These are phyloP conservation scores for Aristolochia californica DNA, from an alignment of 164 flowering plant species.

Conservation along the genomic window DNA sequence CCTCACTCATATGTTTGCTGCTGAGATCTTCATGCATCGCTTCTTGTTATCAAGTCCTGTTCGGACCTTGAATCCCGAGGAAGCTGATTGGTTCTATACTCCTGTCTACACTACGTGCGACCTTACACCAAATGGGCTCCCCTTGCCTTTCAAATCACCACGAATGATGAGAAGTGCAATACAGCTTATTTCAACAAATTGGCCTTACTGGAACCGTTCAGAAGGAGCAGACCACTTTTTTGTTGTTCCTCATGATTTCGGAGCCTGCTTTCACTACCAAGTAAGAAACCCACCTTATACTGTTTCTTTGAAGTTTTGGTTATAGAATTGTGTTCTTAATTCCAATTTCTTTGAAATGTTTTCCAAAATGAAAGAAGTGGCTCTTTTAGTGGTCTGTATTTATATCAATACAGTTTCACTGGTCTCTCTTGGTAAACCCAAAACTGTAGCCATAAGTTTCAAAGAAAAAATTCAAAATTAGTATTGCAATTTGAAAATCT, in stretches of 20 bases:
- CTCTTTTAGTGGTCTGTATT: neutral
- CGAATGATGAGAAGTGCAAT: slow-evolving; percentile 97
- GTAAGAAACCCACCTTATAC: slow-evolving; percentile 33
- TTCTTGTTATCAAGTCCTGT: slow-evolving; percentile 88
- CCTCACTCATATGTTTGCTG: slow-evolving; percentile 95
- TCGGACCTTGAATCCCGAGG: slow-evolving; percentile 84
- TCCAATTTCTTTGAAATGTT: too few species aligned
- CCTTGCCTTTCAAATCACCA: slow-evolving; percentile 93
- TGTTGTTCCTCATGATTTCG: slow-evolving; percentile 89
- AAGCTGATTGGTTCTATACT: slow-evolving; percentile 96
- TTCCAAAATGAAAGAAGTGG: too few species aligned
- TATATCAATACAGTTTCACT: neutral
- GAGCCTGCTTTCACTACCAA: slow-evolving; percentile 93
- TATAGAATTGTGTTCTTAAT: too few species aligned
- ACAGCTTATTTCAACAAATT: slow-evolving; percentile 81
- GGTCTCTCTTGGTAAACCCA: neutral
- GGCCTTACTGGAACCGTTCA: slow-evolving; percentile 95
- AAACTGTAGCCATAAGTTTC: neutral
- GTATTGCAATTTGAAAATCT: neutral
- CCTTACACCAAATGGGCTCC: slow-evolving; percentile 85
- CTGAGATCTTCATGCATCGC: slow-evolving; percentile 93
- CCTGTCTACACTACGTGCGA: slow-evolving; percentile 96
- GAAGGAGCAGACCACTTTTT: slow-evolving; percentile 97
- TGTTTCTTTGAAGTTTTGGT: too few species aligned
- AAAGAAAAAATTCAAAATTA: neutral